Evolutionary conservation across 2,329 filamentous ascomycete species (phyloP).

Genomic region (Exophiala alcalophila): DNA sequence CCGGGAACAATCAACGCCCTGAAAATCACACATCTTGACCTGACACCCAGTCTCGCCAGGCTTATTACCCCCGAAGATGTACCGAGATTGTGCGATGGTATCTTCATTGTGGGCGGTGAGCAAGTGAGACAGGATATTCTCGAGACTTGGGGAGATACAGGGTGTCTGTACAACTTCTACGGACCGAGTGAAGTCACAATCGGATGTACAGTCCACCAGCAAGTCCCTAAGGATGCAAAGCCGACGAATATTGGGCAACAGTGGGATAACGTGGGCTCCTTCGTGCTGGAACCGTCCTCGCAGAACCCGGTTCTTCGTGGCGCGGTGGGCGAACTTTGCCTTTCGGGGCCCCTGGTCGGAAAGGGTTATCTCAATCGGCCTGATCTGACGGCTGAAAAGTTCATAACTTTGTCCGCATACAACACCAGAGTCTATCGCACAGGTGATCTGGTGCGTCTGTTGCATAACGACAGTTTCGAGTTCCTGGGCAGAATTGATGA

Average conservation of each 20-base stretch:
- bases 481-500: conserved; percentile 87
- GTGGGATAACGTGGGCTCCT: conserved; percentile 84
- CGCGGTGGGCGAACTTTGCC: conserved; percentile 80
- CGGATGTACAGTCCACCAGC: conserved; percentile 83
- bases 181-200: conserved; percentile 93
- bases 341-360: conserved; percentile 81
- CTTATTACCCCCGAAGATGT: conserved; percentile 76
- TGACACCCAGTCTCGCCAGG: conserved; percentile 82
- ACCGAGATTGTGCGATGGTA: conserved; percentile 72
- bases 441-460: conserved; percentile 78
- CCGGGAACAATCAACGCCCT: conserved; percentile 67
- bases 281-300: conserved; percentile 68
- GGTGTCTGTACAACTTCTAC: conserved; percentile 87
- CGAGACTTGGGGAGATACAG: conserved; percentile 74
- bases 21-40: conserved; percentile 81
- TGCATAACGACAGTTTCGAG: conserved; percentile 78
- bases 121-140: conserved; percentile 84
- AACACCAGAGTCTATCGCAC: conserved; percentile 74
- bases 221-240: conserved; percentile 72
- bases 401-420: conserved; percentile 61
- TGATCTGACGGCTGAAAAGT: conserved; percentile 73
- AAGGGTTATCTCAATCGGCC: conserved; percentile 81
- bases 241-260: conserved; percentile 84
- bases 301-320: conserved; percentile 71
- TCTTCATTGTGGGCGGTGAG: conserved; percentile 92